Evolutionary conservation across 1,284 basidiomycete species (phyloP), one percentile per base, ranked within the genome.

Genomic region (Malassezia psittaci): DNA sequence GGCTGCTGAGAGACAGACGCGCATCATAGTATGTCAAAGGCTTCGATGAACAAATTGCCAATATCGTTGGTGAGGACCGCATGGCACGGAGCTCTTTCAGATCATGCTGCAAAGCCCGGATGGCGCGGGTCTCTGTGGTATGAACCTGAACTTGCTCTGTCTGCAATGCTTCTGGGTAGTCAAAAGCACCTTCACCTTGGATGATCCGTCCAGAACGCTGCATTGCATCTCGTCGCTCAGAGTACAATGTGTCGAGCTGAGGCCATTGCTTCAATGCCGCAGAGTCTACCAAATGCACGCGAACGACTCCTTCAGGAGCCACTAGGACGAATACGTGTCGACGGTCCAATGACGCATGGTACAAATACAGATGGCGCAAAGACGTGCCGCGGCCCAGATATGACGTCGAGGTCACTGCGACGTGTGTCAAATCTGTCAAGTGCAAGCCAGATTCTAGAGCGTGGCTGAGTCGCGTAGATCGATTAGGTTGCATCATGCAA

Each of bases 281-380:
- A 39, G 85, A 84, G 75, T 98, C 93, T 47, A 96, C 90, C 48
- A 96, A 78, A 74, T 93, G 91, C 2, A 96, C 78, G 36, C 59
- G 62, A 40, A 64, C 47, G 66, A 85, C 85, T 42, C 68, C 68
- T 33, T 69, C 65, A 42, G 85, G 84, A 41, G 85, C 79, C 78
- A 98, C 93, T 13, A 96, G 79, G 1, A 85, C 87, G 67, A 94
- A 88, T n/a, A 96, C 82, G 67, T 98, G 90, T 13, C 94, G 81
- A 2, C 82, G 80, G 7, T 85, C 83, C 51, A 80, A 84, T 37
- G 82, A 80, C 11, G 88, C 81, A 42, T 98, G 93, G 74, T 90
- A 96, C n/a, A 98, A 80, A 77, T 94, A 87, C 54, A 93, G 80
- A 75, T 88, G 87, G 64, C 87, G 87, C 40, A 85, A 79, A n/a